Evolutionary conservation across 345 rosid genomes (phyloP).

Genomic region (Fremontodendron californicum): DNA sequence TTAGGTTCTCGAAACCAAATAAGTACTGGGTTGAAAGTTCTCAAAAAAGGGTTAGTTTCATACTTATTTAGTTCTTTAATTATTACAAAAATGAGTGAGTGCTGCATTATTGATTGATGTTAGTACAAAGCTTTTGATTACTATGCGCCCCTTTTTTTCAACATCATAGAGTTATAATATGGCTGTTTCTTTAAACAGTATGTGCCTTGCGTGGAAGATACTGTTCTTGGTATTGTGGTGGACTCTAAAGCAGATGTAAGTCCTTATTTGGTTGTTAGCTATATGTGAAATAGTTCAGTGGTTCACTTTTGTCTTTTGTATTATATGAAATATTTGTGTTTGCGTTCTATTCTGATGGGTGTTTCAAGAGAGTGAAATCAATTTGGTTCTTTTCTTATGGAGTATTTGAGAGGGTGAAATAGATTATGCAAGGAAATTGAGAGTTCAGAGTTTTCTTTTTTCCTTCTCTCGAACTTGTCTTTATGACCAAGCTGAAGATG

Average conservation of each 20-base stretch:
- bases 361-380: not conserved
- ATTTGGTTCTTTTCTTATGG: not conserved
- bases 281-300: not conserved
- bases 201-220: constrained; percentile 61
- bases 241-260: constrained; percentile 80
- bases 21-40: constrained; percentile 80
- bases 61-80: not conserved
- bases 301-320: not conserved
- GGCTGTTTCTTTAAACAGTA: constrained; percentile 45
- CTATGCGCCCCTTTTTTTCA: not conserved
- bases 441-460: not conserved
- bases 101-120: not conserved
- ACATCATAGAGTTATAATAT: not conserved
- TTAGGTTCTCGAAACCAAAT: constrained; percentile 65
- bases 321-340: not conserved
- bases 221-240: constrained; percentile 77
- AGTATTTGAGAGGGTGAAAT: not conserved
- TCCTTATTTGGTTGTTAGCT: not conserved
- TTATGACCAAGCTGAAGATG: not conserved
- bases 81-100: not conserved
- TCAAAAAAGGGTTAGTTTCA: constrained; percentile 63
- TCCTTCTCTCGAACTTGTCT: not conserved
- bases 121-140: not conserved
- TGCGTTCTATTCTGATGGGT: not conserved
- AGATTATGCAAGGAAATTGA: not conserved